Evolutionary conservation across 2,329 filamentous ascomycete genomes (phyloP).

Genomic region (Epichloe typhina): DNA sequence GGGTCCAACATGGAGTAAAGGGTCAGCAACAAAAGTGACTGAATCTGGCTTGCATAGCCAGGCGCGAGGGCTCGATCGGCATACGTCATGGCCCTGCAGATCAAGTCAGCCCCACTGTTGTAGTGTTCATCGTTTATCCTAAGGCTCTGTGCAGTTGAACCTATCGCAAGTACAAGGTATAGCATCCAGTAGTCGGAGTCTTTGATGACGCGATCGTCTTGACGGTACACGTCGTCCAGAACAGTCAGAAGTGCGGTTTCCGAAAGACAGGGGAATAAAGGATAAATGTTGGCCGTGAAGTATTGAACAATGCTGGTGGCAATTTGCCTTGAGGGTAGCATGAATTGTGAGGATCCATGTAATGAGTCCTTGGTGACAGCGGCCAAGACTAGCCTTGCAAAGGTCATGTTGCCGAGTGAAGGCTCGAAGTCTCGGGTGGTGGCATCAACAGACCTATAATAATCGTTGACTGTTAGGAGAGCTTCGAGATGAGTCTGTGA

Average conservation of each 20-base stretch:
- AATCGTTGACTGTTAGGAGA: neutral
- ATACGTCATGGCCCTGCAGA: conserved; percentile 54
- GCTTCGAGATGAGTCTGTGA: neutral
- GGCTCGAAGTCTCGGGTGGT: conserved; percentile 90
- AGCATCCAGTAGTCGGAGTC: conserved; percentile 74
- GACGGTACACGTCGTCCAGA: conserved; percentile 69
- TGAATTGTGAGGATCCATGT: conserved; percentile 44
- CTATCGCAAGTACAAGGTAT: conserved; percentile 80
- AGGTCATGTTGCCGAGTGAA: conserved; percentile 79
- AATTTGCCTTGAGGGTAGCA: conserved; percentile 58
- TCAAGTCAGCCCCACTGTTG: conserved; percentile 40
- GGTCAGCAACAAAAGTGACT: conserved; percentile 73
- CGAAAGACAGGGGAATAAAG: conserved; percentile 69
- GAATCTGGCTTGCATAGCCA: conserved; percentile 73
- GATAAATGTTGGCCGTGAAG: conserved; percentile 73
- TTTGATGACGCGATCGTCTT: conserved; percentile 47
- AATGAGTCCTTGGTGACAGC: conserved; percentile 63
- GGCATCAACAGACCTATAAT: conserved; percentile 70
- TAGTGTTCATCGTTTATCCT: conserved; percentile 53
- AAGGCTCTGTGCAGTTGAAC: conserved; percentile 60
- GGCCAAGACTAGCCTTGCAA: conserved; percentile 77
- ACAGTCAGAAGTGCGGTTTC: conserved; percentile 67
- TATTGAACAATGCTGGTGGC: conserved; percentile 62
- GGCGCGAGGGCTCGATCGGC: conserved; percentile 76
- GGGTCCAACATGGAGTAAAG: conserved; percentile 87